These are phyloP conservation scores for Funneliformis geosporum DNA, from an alignment of 192 early-diverging fungal genomes.

Conservation along the genomic window DNA sequence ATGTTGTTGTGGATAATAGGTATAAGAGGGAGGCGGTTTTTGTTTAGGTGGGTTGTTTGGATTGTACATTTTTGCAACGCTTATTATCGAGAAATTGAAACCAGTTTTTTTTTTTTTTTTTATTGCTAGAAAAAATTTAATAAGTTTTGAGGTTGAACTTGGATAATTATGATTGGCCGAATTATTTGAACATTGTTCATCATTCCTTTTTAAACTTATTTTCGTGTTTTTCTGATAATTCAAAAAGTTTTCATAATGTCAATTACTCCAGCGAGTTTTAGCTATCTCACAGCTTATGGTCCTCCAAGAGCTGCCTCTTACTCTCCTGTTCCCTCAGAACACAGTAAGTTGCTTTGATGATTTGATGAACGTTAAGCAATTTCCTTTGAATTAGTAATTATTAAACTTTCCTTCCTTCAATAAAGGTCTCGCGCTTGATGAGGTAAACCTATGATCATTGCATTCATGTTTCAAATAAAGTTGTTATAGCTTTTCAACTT, in stretches of 20 bases:
- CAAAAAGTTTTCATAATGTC: not conserved
- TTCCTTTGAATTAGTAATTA: not conserved
- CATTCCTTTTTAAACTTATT: too few species aligned
- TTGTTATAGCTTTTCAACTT: not conserved
- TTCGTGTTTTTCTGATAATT: too few species aligned
- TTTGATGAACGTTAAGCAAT: not conserved
- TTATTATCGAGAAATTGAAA: too few species aligned
- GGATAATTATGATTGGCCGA: not conserved
- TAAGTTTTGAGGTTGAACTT: not conserved
- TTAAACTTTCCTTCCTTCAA: not conserved
- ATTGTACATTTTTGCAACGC: conserved; percentile 1
- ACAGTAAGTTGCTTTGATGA: conserved; percentile 12
- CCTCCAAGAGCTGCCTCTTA: not conserved
- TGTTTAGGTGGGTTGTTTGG: not conserved
- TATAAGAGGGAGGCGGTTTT: not conserved
- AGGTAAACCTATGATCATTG: not conserved
- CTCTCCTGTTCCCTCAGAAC: not conserved
- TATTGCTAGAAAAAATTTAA: not conserved
- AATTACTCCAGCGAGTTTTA: conserved; percentile 8
- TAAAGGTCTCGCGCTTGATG: conserved; percentile 10
- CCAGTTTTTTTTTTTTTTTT: not conserved
- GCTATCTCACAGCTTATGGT: conserved; percentile 11
- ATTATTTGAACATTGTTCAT: not conserved
- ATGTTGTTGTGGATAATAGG: conserved; percentile 23
- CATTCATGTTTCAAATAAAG: not conserved